These are phyloP conservation scores for Cryphonectria parasitica DNA, from an alignment of 2,329 filamentous ascomycete genomes.

Conservation along the genomic window DNA sequence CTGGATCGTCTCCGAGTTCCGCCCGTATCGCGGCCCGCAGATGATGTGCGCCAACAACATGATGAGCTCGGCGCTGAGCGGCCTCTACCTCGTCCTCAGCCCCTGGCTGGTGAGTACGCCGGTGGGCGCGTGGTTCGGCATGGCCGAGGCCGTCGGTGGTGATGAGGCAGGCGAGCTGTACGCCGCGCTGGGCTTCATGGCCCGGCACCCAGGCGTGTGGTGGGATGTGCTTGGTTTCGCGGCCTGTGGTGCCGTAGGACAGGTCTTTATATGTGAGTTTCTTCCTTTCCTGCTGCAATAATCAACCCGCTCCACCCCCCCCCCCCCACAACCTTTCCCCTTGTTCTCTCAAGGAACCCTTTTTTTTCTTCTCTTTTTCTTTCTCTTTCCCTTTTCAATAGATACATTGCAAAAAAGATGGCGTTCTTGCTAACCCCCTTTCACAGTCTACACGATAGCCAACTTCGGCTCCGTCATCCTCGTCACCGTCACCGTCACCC, in stretches of 20 bases:
- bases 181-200: slow-evolving; percentile 81
- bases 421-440: slow-evolving; percentile 1
- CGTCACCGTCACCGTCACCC: slow-evolving; percentile 94
- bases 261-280: slow-evolving; percentile 86
- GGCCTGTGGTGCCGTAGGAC: slow-evolving; percentile 86
- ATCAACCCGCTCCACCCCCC: not conserved
- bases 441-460: slow-evolving; percentile 80
- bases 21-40: slow-evolving; percentile 85
- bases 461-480: slow-evolving; percentile 90
- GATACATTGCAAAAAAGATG: not conserved
- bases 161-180: slow-evolving; percentile 75
- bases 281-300: not conserved
- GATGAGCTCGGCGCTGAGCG: slow-evolving; percentile 78
- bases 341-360: no score
- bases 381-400: no score
- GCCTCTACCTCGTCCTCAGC: slow-evolving; percentile 73
- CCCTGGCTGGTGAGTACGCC: slow-evolving; percentile 77
- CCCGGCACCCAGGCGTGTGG: slow-evolving; percentile 77
- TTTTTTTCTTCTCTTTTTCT: not conserved
- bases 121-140: slow-evolving; percentile 66
- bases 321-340: not conserved
- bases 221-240: slow-evolving; percentile 90
- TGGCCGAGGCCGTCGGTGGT: slow-evolving; percentile 60
- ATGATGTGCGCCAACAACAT: slow-evolving; percentile 99
- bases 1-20: slow-evolving; percentile 82